These are phyloP conservation scores for Aeminium ludgeri DNA, from an alignment of 495 filamentous ascomycete species.

Conservation along the genomic window DNA sequence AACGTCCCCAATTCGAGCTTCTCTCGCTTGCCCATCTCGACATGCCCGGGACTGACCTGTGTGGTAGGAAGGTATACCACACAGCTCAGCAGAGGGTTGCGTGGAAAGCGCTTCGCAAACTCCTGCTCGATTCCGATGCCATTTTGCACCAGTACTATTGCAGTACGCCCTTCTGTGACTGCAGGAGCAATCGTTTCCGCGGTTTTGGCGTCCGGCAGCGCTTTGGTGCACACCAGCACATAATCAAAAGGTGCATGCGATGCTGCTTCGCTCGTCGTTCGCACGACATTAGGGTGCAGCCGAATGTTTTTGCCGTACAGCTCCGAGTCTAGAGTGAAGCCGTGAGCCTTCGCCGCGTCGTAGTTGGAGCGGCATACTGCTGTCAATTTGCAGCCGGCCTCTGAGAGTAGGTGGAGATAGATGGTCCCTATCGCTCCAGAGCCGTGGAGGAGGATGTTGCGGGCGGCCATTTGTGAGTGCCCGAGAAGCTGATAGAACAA, in stretches of 20 bases:
- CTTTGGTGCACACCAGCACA: slow-evolving; percentile 34
- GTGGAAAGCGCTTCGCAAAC: slow-evolving; percentile 28
- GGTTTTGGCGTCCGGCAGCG: slow-evolving; percentile 16
- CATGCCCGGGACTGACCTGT: slow-evolving; percentile 22
- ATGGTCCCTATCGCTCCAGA: slow-evolving; percentile 36
- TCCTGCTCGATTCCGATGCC: slow-evolving; percentile 38
- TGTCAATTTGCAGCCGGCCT: slow-evolving; percentile 29
- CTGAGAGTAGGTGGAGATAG: slow-evolving; percentile 32
- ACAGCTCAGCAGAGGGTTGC: slow-evolving; percentile 29
- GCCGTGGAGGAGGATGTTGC: slow-evolving; percentile 33
- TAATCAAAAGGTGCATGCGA: slow-evolving; percentile 29
- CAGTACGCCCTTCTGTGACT: slow-evolving; percentile 25
- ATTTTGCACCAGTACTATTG: slow-evolving; percentile 39
- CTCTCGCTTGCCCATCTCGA: slow-evolving; percentile 23
- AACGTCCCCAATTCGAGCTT: slow-evolving; percentile 32
- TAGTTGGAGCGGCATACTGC: slow-evolving; percentile 42
- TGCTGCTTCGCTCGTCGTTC: slow-evolving; percentile 25
- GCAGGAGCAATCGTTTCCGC: slow-evolving; percentile 29
- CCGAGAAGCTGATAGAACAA: too few relatives aligned
- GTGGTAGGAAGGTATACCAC: slow-evolving; percentile 35
- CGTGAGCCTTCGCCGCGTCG: slow-evolving; percentile 28
- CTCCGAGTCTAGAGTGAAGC: slow-evolving; percentile 34
- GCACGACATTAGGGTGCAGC: slow-evolving; percentile 27
- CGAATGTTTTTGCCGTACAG: slow-evolving; percentile 27
- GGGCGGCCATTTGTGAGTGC: background rate